These are phyloP conservation scores for Dothistroma septosporum DNA, from an alignment of 2,329 filamentous ascomycete genomes.

Conservation along the genomic window DNA sequence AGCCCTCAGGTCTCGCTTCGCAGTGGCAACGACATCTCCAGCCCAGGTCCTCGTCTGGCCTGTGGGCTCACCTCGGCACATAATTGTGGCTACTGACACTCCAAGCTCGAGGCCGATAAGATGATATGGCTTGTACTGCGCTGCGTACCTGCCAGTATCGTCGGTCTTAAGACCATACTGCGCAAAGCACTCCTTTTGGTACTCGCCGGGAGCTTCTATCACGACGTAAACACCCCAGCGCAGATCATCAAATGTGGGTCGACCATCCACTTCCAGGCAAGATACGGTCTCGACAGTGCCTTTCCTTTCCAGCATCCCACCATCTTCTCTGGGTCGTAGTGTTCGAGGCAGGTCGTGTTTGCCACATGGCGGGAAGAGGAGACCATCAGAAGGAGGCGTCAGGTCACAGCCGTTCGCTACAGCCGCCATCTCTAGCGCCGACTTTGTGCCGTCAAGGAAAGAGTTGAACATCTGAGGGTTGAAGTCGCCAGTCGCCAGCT, in stretches of 20 bases:
- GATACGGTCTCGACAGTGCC: slow-evolving; percentile 47
- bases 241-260: slow-evolving; percentile 41
- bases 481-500: slow-evolving; percentile 42
- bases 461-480: slow-evolving; percentile 50
- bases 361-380: slow-evolving; percentile 45
- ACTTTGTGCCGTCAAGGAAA: slow-evolving; percentile 49
- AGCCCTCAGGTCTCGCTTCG: slow-evolving; percentile 44
- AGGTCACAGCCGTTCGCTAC: slow-evolving; percentile 46
- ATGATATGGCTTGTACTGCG: slow-evolving; percentile 48
- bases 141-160: slow-evolving; percentile 34
- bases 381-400: slow-evolving; percentile 39
- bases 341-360: slow-evolving; percentile 42
- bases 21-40: slow-evolving; percentile 46
- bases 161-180: slow-evolving; percentile 47
- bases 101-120: slow-evolving; percentile 48
- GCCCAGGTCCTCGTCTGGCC: slow-evolving; percentile 44
- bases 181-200: slow-evolving; percentile 43
- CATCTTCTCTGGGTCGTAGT: slow-evolving; percentile 40
- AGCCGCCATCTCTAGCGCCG: slow-evolving; percentile 47
- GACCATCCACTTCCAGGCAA: slow-evolving; percentile 43
- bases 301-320: slow-evolving; percentile 41
- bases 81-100: slow-evolving; percentile 43
- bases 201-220: slow-evolving; percentile 41
- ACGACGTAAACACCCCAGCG: slow-evolving; percentile 46
- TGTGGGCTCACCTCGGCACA: slow-evolving; percentile 46